Evolutionary conservation across 192 early-diverging fungal species (phyloP).

Genomic region (Coemansia sp.): DNA sequence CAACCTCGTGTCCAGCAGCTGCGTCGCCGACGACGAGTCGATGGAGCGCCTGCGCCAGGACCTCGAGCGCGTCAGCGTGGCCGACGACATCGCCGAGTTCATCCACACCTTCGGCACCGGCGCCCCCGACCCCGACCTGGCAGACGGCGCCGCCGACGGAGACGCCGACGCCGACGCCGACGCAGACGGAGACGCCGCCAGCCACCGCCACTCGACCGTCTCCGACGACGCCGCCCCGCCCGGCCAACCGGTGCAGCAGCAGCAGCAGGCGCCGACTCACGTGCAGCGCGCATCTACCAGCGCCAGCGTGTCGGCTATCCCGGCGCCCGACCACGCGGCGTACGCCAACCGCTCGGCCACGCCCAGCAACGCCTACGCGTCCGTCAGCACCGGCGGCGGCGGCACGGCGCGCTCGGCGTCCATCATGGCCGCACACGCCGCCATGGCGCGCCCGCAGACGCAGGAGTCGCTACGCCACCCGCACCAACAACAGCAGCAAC

Average conservation of each 20-base stretch:
- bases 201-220: conserved; percentile 2
- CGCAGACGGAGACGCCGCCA: neutral
- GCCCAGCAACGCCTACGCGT: conserved; percentile 15
- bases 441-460: conserved; percentile 20
- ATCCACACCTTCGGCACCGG: conserved; percentile 66
- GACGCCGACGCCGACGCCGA: conserved; percentile 1
- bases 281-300: too few relatives aligned
- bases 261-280: too few relatives aligned
- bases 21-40: conserved; percentile 71
- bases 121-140: conserved; percentile 26
- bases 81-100: conserved; percentile 62
- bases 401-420: conserved; percentile 31
- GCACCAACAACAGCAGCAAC: conserved; percentile 20
- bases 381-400: conserved; percentile 14
- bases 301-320: conserved; percentile 13
- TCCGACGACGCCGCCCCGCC: neutral
- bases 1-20: conserved; percentile 69
- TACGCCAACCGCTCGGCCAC: conserved; percentile 3
- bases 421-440: conserved; percentile 8
- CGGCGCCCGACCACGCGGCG: conserved; percentile 12
- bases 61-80: conserved; percentile 62
- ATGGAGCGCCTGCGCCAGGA: conserved; percentile 68
- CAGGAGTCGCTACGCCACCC: conserved; percentile 16
- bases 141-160: conserved; percentile 1
- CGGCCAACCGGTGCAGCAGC: neutral